Percentiles rank a stretch among this genome's conserved stretches.
phyloP scores from a whole-genome alignment of 1,284 basidiomycete genomes.

The Tremellales sp. region DNA sequence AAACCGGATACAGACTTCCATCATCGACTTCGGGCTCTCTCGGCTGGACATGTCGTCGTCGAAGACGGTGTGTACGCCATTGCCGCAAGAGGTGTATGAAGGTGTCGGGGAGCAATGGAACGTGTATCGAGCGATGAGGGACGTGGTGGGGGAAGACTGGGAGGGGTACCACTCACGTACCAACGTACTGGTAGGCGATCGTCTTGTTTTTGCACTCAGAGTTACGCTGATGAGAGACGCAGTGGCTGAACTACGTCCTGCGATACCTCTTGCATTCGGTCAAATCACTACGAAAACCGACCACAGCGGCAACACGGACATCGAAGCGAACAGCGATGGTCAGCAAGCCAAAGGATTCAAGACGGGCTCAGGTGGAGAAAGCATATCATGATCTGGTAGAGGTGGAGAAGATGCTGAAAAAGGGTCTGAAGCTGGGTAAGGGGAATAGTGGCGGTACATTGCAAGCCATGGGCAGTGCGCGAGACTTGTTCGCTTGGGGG shows the following conservation, averaged over 20 bases:
- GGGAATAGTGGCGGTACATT: no score
- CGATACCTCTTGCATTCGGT: constrained; percentile 28
- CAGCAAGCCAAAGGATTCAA: not conserved
- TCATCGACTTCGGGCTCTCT: constrained; percentile 93
- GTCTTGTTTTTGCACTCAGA: not conserved
- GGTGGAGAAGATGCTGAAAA: not conserved
- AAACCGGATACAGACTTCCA: constrained; percentile 67
- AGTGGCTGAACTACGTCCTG: constrained; percentile 45
- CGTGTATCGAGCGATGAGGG: constrained; percentile 82
- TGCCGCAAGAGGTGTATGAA: constrained; percentile 76
- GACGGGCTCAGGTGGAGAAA: not conserved
- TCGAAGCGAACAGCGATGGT: not conserved
- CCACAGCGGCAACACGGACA: not conserved
- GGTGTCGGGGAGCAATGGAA: constrained; percentile 90
- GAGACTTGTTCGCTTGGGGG: not conserved
- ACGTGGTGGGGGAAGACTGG: constrained; percentile 62
- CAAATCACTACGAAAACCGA: constrained; percentile 28
- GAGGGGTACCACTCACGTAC: constrained; percentile 69
- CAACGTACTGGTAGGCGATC: constrained; percentile 72
- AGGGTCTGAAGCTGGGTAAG: no score
- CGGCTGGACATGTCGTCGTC: constrained; percentile 56
- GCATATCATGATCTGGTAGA: not conserved
- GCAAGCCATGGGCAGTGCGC: not conserved
- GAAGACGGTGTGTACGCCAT: constrained; percentile 32
- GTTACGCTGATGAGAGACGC: not conserved